These are phyloP conservation scores for Rhypophila decipiens DNA, from an alignment of 495 filamentous ascomycete genomes.

Conservation along the genomic window DNA sequence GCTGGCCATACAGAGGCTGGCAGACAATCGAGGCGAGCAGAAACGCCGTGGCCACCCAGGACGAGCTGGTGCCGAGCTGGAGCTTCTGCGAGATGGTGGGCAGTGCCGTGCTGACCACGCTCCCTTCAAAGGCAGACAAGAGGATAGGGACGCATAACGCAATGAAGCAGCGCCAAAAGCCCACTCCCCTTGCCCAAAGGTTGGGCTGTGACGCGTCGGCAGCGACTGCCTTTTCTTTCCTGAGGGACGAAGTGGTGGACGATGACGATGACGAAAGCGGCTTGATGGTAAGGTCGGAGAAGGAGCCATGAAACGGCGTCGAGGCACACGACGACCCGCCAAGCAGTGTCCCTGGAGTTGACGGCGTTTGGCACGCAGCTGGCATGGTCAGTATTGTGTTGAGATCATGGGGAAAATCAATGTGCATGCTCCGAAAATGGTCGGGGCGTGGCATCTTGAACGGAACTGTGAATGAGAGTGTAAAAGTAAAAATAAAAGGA, in stretches of 20 bases:
- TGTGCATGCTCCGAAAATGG: not conserved
- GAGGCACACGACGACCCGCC: not conserved
- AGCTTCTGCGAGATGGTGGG: constrained; percentile 33
- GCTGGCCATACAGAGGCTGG: constrained; percentile 34
- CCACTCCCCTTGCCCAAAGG: constrained; percentile 17
- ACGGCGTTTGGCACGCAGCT: not conserved
- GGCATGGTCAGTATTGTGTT: not conserved
- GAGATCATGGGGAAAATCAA: not conserved
- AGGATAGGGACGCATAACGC: constrained; percentile 31
- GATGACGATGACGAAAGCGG: constrained; percentile 1
- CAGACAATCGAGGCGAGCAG: constrained; percentile 21
- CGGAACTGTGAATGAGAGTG: no score
- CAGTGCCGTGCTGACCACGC: constrained; percentile 46
- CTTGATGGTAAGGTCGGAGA: not conserved
- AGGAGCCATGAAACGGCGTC: not conserved
- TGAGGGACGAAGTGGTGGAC: constrained; percentile 4
- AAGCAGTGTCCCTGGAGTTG: not conserved
- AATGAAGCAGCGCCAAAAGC: constrained; percentile 37
- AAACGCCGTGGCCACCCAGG: constrained; percentile 25
- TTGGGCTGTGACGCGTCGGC: not conserved
- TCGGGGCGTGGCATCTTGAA: not conserved
- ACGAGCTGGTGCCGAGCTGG: constrained; percentile 17
- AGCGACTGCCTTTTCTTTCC: constrained; percentile 2
- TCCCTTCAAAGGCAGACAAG: constrained; percentile 43
- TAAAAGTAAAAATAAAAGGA: no score